phyloP scores from a whole-genome alignment of 176 grass and related monocot species.

The Oryza glaberrima region DNA sequence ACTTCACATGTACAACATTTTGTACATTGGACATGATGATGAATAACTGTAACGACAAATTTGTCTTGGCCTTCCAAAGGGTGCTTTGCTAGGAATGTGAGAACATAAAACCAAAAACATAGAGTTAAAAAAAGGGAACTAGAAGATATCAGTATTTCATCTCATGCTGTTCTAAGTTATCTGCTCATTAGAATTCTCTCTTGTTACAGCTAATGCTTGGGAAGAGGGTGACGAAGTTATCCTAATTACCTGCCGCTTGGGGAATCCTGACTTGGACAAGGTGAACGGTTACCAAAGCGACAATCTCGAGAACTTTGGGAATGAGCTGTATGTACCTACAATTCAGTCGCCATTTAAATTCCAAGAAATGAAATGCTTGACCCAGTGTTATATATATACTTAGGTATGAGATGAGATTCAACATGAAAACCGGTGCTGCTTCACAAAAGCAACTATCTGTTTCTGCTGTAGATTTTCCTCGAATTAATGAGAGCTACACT shows the following conservation, averaged over 20 bases:
- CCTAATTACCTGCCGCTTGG: slow-evolving; percentile 78
- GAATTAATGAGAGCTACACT: slow-evolving; percentile 87
- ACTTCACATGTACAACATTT: neutral
- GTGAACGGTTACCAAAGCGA: slow-evolving; percentile 63
- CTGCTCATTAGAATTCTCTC: slow-evolving; percentile 17
- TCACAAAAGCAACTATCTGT: slow-evolving; percentile 84
- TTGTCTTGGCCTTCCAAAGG: neutral
- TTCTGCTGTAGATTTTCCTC: slow-evolving; percentile 91
- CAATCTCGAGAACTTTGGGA: slow-evolving; percentile 71
- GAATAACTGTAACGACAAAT: neutral
- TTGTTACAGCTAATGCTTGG: slow-evolving; percentile 85
- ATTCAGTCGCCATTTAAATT: slow-evolving; percentile 27
- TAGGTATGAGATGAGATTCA: slow-evolving; percentile 96
- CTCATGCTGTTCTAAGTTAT: slow-evolving; percentile 2
- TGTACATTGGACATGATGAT: slow-evolving; percentile 18
- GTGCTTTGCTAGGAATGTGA: neutral
- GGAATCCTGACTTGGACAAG: slow-evolving; percentile 84
- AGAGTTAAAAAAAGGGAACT: neutral
- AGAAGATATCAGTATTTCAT: neutral
- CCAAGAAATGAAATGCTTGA: slow-evolving; percentile 5
- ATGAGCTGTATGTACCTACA: slow-evolving; percentile 69
- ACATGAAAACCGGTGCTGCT: slow-evolving; percentile 84
- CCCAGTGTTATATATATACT: neutral
- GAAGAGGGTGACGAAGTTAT: slow-evolving; percentile 92
- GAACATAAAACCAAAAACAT: neutral